These are phyloP conservation scores for Martiniozyma abietophila DNA, from an alignment of 805 yeast species.

Conservation along the genomic window DNA sequence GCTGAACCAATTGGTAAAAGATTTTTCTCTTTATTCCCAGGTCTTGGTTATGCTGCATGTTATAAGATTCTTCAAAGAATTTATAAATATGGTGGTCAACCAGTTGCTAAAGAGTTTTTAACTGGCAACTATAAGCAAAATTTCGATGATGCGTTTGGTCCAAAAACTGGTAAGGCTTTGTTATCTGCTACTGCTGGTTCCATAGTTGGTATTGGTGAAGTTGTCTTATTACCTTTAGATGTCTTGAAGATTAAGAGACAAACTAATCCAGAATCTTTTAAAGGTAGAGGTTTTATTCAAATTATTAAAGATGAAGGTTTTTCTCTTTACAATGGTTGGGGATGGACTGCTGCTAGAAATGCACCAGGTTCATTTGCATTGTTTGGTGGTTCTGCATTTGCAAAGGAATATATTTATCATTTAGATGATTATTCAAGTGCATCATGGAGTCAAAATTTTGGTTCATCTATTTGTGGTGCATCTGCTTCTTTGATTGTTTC, in stretches of 20 bases:
- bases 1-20: constrained; percentile 60
- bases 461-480: constrained; percentile 94
- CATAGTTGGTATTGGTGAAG: constrained; percentile 94
- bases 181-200: constrained; percentile 98
- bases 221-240: constrained; percentile 88
- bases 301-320: constrained; percentile 87
- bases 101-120: constrained; percentile 91
- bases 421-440: constrained; percentile 82
- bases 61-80: constrained; percentile 96
- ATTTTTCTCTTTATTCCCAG: constrained; percentile 84
- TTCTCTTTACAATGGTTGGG: constrained; percentile 96
- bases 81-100: constrained; percentile 98
- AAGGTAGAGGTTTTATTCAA: constrained; percentile 91
- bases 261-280: constrained; percentile 99
- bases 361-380: constrained; percentile 98
- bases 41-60: constrained; percentile 96
- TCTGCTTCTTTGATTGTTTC: constrained; percentile 92
- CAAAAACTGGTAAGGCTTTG: constrained; percentile 95
- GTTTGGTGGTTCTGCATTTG: constrained; percentile 98
- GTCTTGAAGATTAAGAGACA: constrained; percentile 97
- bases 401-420: constrained; percentile 90
- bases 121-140: constrained; percentile 58
- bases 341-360: constrained; percentile 99
- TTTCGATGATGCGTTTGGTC: constrained; percentile 75
- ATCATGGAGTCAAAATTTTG: constrained; percentile 90